phyloP scores from a whole-genome alignment of 2,329 filamentous ascomycete genomes.

The Cordyceps militaris region DNA sequence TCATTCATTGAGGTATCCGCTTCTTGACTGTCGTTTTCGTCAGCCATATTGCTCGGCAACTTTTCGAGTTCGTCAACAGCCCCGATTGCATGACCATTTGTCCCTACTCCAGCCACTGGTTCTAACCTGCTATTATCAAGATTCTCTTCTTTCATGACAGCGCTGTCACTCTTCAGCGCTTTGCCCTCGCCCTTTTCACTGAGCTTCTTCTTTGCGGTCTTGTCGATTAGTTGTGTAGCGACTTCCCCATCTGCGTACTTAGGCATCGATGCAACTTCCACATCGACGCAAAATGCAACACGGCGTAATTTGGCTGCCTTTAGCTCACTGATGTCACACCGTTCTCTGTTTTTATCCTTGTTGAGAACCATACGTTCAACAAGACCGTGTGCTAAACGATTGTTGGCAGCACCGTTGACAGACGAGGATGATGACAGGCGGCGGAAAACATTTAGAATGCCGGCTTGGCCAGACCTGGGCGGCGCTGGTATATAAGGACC shows the following conservation, averaged over 20 bases:
- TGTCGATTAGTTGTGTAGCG: slow-evolving; percentile 16
- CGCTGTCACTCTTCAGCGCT: slow-evolving; percentile 61
- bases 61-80: neutral
- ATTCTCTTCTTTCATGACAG: slow-evolving; percentile 43
- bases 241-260: slow-evolving; percentile 61
- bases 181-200: slow-evolving; percentile 68
- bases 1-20: slow-evolving; percentile 23
- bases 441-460: slow-evolving; percentile 75
- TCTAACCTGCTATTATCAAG: slow-evolving; percentile 15
- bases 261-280: slow-evolving; percentile 88
- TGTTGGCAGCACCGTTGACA: slow-evolving; percentile 21
- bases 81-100: neutral
- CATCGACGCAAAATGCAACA: slow-evolving; percentile 93
- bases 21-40: slow-evolving; percentile 17
- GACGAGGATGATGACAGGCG: slow-evolving; percentile 66
- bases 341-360: slow-evolving; percentile 69
- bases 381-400: slow-evolving; percentile 50
- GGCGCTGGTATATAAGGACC: slow-evolving; percentile 68
- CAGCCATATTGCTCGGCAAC: neutral
- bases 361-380: slow-evolving; percentile 81
- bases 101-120: neutral
- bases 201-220: slow-evolving; percentile 49
- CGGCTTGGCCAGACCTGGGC: slow-evolving; percentile 59
- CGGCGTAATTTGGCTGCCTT: slow-evolving; percentile 73
- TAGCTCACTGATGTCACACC: slow-evolving; percentile 73